A percentile compares a stretch with the other conserved stretches of the same genome.
These are phyloP conservation scores for Tricholoma hemisulphureum DNA, from an alignment of 768 basidiomycete genomes.

Conservation along the genomic window DNA sequence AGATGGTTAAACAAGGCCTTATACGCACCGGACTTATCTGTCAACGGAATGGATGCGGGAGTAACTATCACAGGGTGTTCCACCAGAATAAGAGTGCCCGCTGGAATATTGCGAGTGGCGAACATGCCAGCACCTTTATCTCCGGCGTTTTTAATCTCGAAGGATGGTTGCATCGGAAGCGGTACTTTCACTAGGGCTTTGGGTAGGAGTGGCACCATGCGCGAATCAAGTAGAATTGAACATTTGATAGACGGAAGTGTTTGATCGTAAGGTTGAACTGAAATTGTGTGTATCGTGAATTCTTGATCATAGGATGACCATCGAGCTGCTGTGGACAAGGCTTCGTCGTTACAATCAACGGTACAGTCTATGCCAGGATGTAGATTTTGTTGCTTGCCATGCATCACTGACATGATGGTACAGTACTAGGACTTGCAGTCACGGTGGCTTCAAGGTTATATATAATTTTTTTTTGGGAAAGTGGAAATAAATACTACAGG, in stretches of 20 bases:
- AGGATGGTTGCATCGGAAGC: conserved; percentile 4
- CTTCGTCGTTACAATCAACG: background rate
- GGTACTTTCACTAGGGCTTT: background rate
- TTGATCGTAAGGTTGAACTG: conserved; percentile 1
- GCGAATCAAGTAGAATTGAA: conserved; percentile 1
- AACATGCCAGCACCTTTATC: conserved; percentile 31
- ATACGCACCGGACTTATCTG: conserved; percentile 19
- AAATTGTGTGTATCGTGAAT: background rate
- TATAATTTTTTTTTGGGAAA: too few species aligned
- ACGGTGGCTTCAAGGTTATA: too few species aligned
- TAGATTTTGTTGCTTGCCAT: too few species aligned
- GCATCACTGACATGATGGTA: background rate
- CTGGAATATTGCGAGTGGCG: conserved; percentile 21
- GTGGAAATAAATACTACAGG: too few species aligned
- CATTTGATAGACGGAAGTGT: background rate
- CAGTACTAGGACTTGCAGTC: too few species aligned
- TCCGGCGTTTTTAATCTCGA: conserved; percentile 19
- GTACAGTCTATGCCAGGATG: background rate
- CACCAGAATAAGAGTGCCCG: conserved; percentile 24
- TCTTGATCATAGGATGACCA: conserved; percentile 1
- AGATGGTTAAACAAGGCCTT: conserved; percentile 21
- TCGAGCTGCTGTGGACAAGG: background rate
- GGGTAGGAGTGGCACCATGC: background rate
- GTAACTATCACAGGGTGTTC: conserved; percentile 27
- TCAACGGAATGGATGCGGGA: conserved; percentile 16